phyloP scores from a whole-genome alignment of 164 flowering plant species.

The Cinnamomum micranthum region DNA sequence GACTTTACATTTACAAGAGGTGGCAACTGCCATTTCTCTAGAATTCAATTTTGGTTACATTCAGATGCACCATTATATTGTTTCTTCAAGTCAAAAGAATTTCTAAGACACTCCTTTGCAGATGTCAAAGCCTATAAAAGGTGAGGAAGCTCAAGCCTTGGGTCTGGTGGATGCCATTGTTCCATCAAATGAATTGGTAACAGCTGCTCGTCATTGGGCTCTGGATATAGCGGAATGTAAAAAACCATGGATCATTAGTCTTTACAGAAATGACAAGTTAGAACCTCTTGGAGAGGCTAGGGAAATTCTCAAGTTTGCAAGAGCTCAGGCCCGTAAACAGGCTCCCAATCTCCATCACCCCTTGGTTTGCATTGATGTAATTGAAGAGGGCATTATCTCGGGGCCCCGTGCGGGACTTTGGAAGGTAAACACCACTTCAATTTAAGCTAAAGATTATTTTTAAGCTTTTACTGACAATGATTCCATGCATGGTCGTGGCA shows the following conservation, averaged over 20 bases:
- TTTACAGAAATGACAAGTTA: constrained; percentile 74
- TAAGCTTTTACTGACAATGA: neutral
- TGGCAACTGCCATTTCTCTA: neutral
- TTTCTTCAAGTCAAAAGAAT: neutral
- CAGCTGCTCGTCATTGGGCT: constrained; percentile 77
- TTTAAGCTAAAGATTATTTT: neutral
- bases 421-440: constrained; percentile 40
- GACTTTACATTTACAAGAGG: neutral
- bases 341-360: constrained; percentile 91
- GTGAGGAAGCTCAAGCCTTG: constrained; percentile 60
- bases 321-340: constrained; percentile 62
- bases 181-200: constrained; percentile 51
- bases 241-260: constrained; percentile 75
- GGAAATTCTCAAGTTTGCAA: constrained; percentile 74
- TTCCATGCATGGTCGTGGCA: constrained; percentile 21
- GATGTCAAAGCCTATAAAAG: constrained; percentile 79
- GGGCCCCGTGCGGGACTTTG: constrained; percentile 67
- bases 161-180: constrained; percentile 88
- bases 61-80: neutral
- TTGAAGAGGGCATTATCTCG: constrained; percentile 71
- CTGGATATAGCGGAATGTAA: constrained; percentile 59
- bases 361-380: constrained; percentile 60
- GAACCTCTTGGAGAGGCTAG: constrained; percentile 82
- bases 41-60: neutral
- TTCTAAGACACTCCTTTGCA: constrained; percentile 12